These are phyloP conservation scores for Sphagnum magellanicum DNA, from an alignment of 228 moss, liverwort and hornwort species.

Conservation along the genomic window DNA sequence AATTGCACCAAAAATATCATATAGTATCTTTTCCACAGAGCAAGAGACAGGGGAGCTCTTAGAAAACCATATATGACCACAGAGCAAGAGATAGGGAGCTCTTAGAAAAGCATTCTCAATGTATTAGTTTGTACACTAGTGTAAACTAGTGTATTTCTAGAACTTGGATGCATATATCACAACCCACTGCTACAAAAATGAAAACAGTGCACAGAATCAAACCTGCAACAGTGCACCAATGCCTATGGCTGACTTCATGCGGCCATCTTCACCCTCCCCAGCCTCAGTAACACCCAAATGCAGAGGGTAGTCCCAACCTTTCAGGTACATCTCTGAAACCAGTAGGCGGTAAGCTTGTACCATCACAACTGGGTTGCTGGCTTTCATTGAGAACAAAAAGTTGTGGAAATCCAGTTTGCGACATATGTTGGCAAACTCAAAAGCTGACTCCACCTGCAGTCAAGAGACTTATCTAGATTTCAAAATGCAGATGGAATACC, in stretches of 20 bases:
- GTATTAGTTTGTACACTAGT: no score
- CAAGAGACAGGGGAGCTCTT: background rate
- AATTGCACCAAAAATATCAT: constrained; percentile 3
- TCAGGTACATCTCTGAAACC: constrained; percentile 87
- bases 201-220: background rate
- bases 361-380: constrained; percentile 99
- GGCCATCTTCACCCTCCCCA: constrained; percentile 99
- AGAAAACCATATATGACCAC: background rate
- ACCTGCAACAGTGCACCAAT: constrained; percentile 96
- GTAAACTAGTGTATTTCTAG: no score
- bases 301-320: constrained; percentile 94
- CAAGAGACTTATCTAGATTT: background rate
- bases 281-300: constrained; percentile 99
- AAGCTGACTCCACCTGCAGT: constrained; percentile 88
- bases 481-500: background rate
- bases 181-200: no score
- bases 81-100: background rate
- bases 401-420: constrained; percentile 93
- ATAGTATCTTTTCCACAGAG: background rate
- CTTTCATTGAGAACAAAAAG: constrained; percentile 98
- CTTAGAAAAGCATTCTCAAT: no score
- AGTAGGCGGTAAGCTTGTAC: constrained; percentile 93
- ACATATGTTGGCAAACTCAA: constrained; percentile 91
- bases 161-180: no score
- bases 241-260: constrained; percentile 99